These are phyloP conservation scores for Citrus cavaleriei DNA, from an alignment of 345 rosid species.

Conservation along the genomic window DNA sequence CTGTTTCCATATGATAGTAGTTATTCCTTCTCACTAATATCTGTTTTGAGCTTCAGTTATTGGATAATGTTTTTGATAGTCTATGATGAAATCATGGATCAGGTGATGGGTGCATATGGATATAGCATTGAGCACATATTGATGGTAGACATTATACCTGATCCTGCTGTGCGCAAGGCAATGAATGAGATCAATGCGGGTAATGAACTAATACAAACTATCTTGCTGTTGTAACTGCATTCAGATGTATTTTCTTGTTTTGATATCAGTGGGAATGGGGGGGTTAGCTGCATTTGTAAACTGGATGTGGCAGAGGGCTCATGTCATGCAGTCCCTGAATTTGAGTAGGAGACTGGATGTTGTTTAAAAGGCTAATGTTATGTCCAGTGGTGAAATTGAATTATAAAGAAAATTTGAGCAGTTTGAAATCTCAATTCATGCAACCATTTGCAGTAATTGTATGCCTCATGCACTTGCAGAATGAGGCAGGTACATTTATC, in stretches of 20 bases:
- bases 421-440: neutral
- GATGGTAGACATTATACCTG: slow-evolving; percentile 96
- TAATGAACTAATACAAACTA: slow-evolving; percentile 14
- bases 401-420: neutral
- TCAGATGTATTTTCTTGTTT: neutral
- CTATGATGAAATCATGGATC: slow-evolving; percentile 17
- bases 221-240: neutral
- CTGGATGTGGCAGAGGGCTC: neutral
- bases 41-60: neutral
- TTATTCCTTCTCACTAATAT: neutral
- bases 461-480: neutral
- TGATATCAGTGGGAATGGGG: neutral
- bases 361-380: neutral
- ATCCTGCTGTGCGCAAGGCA: slow-evolving; percentile 82
- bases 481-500: neutral
- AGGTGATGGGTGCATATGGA: slow-evolving; percentile 97
- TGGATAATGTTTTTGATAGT: neutral
- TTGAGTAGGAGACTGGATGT: neutral
- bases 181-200: slow-evolving; percentile 99
- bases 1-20: neutral
- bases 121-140: slow-evolving; percentile 93
- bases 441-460: neutral
- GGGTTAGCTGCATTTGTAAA: neutral
- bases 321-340: neutral
- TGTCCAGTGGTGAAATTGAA: neutral